Conservation (phyloP, 768 basidiomycete species). For the Tulasnella sp. region DNA sequence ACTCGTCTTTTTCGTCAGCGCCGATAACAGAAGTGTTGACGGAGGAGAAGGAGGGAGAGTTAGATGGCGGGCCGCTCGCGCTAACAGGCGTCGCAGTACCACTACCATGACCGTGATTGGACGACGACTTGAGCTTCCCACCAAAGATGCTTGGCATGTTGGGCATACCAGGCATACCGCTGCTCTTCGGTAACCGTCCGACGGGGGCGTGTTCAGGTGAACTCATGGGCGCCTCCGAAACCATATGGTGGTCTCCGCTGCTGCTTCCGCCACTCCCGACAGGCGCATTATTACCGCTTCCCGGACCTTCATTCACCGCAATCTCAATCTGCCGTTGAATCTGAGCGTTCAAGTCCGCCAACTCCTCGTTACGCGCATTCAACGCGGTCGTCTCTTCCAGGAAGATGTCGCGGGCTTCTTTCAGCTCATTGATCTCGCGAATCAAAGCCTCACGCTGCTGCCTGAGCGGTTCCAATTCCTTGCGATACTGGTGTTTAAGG, state of each 20-base stretch:
- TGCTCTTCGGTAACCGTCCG: background rate
- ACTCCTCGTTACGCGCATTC: conserved; percentile 83
- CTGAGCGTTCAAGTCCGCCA: conserved; percentile 75
- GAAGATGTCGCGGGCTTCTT: conserved; percentile 71
- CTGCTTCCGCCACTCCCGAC: background rate
- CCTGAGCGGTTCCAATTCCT: conserved; percentile 73
- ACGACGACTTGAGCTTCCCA: background rate
- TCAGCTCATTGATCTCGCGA: conserved; percentile 77
- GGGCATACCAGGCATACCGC: background rate
- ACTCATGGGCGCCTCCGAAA: background rate
- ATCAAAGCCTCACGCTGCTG: conserved; percentile 65
- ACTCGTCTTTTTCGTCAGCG: conserved; percentile 28
- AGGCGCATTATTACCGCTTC: conserved; percentile 24
- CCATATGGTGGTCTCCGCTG: background rate
- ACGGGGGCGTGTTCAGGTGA: background rate
- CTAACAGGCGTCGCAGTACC: conserved; percentile 4
- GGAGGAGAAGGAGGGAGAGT: conserved; percentile 22
- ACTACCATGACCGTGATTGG: background rate
- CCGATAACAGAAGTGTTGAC: conserved; percentile 18
- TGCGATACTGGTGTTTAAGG: conserved; percentile 76
- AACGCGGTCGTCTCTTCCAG: conserved; percentile 86
- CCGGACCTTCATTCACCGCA: conserved; percentile 6
- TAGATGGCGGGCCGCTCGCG: conserved; percentile 20
- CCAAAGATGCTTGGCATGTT: background rate
- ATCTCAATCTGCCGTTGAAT: conserved; percentile 67